phyloP scores from a whole-genome alignment of 805 yeast genomes.

The Kodamaea hsintzibuensis region DNA sequence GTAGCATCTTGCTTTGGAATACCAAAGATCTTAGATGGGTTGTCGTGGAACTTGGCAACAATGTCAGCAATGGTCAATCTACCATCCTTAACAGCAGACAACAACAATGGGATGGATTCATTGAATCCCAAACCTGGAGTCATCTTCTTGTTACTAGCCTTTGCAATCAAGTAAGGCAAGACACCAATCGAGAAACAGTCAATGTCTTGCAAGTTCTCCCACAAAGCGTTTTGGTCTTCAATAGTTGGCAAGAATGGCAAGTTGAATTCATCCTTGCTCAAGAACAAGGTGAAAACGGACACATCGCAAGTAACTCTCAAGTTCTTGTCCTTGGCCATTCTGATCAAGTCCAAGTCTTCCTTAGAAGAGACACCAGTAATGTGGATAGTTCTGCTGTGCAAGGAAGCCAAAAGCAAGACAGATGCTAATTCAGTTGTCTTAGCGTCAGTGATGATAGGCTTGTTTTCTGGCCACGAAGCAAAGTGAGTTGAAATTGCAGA shows the following conservation, averaged over 20 bases:
- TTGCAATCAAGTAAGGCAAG: constrained; percentile 71
- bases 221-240: constrained; percentile 78
- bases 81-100: constrained; percentile 76
- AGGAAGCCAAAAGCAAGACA: constrained; percentile 81
- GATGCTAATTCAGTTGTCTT: constrained; percentile 92
- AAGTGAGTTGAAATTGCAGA: constrained; percentile 79
- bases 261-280: constrained; percentile 69
- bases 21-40: constrained; percentile 80
- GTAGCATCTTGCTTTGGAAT: constrained; percentile 76
- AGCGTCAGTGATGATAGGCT: constrained; percentile 91
- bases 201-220: constrained; percentile 70
- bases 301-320: constrained; percentile 89
- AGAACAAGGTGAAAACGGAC: constrained; percentile 73
- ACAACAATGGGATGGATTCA: constrained; percentile 79
- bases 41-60: constrained; percentile 69
- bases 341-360: constrained; percentile 80
- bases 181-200: constrained; percentile 89
- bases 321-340: constrained; percentile 81
- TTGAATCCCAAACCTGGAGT: constrained; percentile 75
- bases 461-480: constrained; percentile 77
- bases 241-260: constrained; percentile 75
- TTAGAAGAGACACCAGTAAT: constrained; percentile 80
- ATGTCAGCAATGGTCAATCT: constrained; percentile 73
- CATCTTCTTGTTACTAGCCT: constrained; percentile 58
- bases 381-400: constrained; percentile 82